Percentiles rank a stretch among this genome's conserved stretches.
Evolutionary conservation across 148 eudicot genomes (phyloP).

Genomic region (Silene conica): DNA sequence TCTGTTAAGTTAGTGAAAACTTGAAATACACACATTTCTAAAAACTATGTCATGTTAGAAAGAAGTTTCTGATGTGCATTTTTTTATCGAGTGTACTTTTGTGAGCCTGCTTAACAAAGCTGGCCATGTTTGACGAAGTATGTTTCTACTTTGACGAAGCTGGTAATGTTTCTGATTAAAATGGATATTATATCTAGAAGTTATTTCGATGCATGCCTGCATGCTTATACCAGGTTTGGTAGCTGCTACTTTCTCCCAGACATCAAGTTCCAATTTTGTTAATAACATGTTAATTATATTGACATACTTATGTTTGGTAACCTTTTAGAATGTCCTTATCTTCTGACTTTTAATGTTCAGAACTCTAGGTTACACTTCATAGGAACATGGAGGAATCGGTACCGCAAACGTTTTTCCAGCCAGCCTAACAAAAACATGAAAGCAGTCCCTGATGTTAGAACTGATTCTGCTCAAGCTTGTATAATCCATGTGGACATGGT

Average conservation of each 20-base stretch:
- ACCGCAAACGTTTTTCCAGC: conserved; percentile 66
- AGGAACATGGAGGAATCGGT: conserved; percentile 96
- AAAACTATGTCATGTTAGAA: neutral
- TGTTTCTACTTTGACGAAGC: neutral
- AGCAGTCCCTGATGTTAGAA: conserved; percentile 28
- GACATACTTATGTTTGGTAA: neutral
- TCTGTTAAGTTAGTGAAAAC: neutral
- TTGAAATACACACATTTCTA: neutral
- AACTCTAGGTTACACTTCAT: conserved; percentile 91
- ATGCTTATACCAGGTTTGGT: neutral
- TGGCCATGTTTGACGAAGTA: neutral
- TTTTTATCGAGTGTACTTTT: neutral
- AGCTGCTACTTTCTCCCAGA: neutral
- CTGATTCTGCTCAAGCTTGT: conserved; percentile 34
- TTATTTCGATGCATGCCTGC: neutral
- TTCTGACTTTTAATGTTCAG: conserved; percentile 37
- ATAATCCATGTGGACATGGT: conserved; percentile 94
- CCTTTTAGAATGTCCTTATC: conserved; percentile 1
- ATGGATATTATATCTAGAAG: neutral
- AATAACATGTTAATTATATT: neutral
- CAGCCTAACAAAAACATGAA: conserved; percentile 33
- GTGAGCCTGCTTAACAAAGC: neutral
- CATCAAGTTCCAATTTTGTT: neutral
- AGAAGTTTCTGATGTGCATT: neutral
- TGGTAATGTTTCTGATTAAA: neutral